Evolutionary conservation across 163 green algal species (phyloP).

Genomic region (Scenedesmus sp.): DNA sequence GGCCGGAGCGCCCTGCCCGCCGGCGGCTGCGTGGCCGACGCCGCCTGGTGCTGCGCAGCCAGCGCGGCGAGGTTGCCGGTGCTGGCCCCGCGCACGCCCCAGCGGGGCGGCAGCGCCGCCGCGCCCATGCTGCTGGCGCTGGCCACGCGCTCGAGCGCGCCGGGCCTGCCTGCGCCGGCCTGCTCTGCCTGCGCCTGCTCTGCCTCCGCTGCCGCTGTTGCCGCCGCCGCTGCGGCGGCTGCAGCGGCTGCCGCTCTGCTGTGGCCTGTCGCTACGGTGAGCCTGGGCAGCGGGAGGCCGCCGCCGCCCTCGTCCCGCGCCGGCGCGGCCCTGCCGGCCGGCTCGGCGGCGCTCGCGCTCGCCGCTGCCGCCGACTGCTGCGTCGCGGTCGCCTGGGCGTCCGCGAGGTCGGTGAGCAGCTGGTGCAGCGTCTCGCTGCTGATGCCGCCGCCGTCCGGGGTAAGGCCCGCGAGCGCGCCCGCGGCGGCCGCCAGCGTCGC

Average conservation of each 20-base stretch:
- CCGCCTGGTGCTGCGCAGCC: background rate
- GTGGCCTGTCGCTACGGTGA: too few species aligned
- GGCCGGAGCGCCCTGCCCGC: background rate
- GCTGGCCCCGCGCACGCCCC: slow-evolving; percentile 6
- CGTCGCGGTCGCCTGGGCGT: slow-evolving; percentile 23
- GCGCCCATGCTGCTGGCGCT: background rate
- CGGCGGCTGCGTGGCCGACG: background rate
- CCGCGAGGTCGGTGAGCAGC: slow-evolving; percentile 11
- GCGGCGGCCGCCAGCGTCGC: background rate
- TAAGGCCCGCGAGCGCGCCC: background rate
- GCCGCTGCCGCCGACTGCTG: too few species aligned
- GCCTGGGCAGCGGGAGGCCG: too few species aligned
- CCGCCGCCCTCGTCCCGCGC: too few species aligned
- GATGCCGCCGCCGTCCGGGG: background rate
- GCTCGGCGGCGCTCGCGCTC: too few species aligned
- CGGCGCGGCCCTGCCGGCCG: too few species aligned
- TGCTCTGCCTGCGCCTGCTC: background rate
- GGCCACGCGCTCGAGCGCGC: slow-evolving; percentile 1
- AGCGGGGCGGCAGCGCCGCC: slow-evolving; percentile 16
- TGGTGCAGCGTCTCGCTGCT: slow-evolving; percentile 28
- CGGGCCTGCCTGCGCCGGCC: background rate
- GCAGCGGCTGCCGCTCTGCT: background rate
- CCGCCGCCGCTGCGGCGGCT: background rate
- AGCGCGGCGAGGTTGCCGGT: background rate
- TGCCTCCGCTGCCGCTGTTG: slow-evolving; percentile 1